phyloP scores from a whole-genome alignment of 2,329 filamentous ascomycete genomes.

The Elsinoe perseae region DNA sequence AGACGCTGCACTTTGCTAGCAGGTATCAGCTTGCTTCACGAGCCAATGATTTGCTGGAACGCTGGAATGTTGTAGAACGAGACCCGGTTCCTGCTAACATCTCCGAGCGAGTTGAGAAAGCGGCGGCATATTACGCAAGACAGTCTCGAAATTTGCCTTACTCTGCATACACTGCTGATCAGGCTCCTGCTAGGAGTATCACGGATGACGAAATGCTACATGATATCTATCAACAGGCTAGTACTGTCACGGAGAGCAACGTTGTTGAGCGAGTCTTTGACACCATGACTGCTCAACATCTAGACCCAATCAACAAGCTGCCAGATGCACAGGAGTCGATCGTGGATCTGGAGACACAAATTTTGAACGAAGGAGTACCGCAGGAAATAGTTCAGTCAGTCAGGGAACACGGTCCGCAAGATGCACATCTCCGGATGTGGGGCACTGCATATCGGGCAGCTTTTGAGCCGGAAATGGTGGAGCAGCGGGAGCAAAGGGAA shows the following conservation, averaged over 20 bases:
- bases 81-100: not conserved
- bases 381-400: not conserved
- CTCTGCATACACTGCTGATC: not conserved
- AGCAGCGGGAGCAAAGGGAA: not conserved
- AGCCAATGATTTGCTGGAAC: not conserved
- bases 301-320: not conserved
- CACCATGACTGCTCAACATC: not conserved
- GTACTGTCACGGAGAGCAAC: slow-evolving; percentile 22
- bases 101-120: not conserved
- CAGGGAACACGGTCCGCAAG: not conserved
- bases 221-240: slow-evolving; percentile 18
- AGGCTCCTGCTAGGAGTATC: not conserved
- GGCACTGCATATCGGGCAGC: not conserved
- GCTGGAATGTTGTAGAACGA: not conserved
- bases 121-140: not conserved
- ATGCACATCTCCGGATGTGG: not conserved
- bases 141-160: not conserved
- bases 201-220: slow-evolving; percentile 9
- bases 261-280: slow-evolving; percentile 7
- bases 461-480: slow-evolving; percentile 5
- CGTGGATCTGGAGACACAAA: not conserved
- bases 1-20: not conserved
- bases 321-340: not conserved
- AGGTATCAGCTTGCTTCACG: not conserved
- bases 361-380: not conserved